Evolutionary conservation across 2,329 filamentous ascomycete species (phyloP).

Genomic region (Fusarium mangiferae): DNA sequence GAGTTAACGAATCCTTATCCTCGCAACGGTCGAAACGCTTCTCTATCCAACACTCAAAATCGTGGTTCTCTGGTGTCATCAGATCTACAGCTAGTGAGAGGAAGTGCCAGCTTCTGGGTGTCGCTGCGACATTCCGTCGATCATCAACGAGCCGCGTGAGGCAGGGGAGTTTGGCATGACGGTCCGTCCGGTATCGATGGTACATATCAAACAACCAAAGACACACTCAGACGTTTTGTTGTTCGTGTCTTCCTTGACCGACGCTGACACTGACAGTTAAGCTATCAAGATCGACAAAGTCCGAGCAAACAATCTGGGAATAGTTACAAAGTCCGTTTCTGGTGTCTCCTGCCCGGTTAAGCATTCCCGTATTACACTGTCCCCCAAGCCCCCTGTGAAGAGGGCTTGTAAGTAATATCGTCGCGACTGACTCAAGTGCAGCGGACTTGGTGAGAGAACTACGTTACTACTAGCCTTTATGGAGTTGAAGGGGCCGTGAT

Average conservation of each 20-base stretch:
- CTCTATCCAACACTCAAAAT: neutral
- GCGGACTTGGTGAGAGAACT: neutral
- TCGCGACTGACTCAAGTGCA: conserved; percentile 33
- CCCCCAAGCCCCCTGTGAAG: neutral
- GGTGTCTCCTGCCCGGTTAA: conserved; percentile 3
- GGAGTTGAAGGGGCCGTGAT: neutral
- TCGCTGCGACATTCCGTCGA: conserved; percentile 14
- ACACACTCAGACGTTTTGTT: neutral
- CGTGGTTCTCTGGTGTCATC: neutral
- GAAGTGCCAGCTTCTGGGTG: neutral
- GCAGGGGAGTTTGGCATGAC: conserved; percentile 1
- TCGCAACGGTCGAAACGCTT: conserved; percentile 1
- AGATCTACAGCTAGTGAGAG: conserved; percentile 10
- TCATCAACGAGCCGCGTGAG: conserved; percentile 21
- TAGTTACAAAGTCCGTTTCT: neutral
- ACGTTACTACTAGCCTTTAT: neutral
- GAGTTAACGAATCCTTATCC: conserved; percentile 3
- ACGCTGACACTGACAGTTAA: neutral
- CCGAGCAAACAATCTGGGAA: conserved; percentile 1
- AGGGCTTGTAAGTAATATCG: conserved; percentile 9
- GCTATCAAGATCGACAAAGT: conserved; percentile 14
- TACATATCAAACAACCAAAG: neutral
- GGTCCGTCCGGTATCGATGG: neutral
- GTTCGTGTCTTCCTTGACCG: neutral
- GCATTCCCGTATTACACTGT: conserved; percentile 5